Evolutionary conservation across 805 yeast species (phyloP), one percentile per base, ranked within the genome.

Genomic region (Naumovozyma baii): DNA sequence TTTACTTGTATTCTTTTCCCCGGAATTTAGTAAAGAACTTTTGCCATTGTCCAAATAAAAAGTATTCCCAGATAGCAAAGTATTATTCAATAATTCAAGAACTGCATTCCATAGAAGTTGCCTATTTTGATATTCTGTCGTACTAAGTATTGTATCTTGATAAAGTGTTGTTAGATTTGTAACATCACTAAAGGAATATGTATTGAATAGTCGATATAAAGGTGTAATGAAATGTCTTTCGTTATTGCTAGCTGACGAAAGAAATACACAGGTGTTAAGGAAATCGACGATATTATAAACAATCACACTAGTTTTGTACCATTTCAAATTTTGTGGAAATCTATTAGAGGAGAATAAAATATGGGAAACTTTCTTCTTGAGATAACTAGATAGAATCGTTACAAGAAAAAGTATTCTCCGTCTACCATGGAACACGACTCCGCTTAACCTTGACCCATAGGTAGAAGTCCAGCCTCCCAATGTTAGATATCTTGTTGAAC

Each of bases 41-140:
- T 17, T 25, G 31, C 18, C n/a, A 33, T 26, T 29, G 7, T 5
- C 13, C 15, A 29, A 12, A 14, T 29, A 29, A 18, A 34, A 29
- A 2, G 17, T 18, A 28, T 34, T 39, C 30, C 42, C 42, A 3
- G 47, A 51, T 13, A 54, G 36, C 3, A 55, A 35, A 2, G 54
- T 41, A 3, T 38, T 39, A 31, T 48, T 53, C 17, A 58, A 45
- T 10, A 58, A 36, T 31, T 58, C 61, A 13, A 58, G 37, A 1
- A 55, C 43, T 1, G 60, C 50, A 36, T 54, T 55, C 61, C 60
- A 58, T 4, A 58, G 39, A 8, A 58, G 41, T 38, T 58, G 63
- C 31, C 58, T 40, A 40, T 56, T 56, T 25, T 52, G 59, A 36
- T 44, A 52, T 32, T 54, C 53, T 17, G 52, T 39, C 12, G 49